phyloP scores from a whole-genome alignment of 2,329 filamentous ascomycete species.

The Aspergillus vadensis region DNA sequence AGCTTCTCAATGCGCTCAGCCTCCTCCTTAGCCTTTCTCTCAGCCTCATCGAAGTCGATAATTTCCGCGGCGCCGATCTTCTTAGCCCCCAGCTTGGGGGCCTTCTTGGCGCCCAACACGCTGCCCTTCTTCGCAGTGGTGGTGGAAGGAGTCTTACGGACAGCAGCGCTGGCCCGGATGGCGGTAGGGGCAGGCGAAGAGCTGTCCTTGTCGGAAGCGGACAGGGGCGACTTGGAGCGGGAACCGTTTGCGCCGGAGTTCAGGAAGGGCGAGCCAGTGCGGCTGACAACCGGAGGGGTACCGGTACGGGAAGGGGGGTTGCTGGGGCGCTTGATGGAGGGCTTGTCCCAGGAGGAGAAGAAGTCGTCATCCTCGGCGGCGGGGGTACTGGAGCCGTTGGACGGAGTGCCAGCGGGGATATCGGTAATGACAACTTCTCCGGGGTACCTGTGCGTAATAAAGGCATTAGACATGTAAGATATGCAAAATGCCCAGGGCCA shows the following conservation, averaged over 20 bases:
- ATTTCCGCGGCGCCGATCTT: conserved; percentile 73
- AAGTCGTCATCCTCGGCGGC: conserved; percentile 83
- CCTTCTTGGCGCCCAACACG: conserved; percentile 83
- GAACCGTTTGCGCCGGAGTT: conserved; percentile 67
- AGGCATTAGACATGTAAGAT: conserved; percentile 11
- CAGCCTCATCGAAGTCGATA: conserved; percentile 96
- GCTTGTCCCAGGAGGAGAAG: conserved; percentile 99
- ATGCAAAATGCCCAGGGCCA: conserved; percentile 10
- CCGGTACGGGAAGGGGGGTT: conserved; percentile 88
- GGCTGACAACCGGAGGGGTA: conserved; percentile 78
- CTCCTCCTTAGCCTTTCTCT: conserved; percentile 96
- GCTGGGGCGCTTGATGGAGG: conserved; percentile 91
- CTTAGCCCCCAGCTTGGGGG: conserved; percentile 83
- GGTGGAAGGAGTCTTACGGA: conserved; percentile 70
- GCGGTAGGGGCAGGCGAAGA: conserved; percentile 59
- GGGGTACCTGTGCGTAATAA: conserved; percentile 64
- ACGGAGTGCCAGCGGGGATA: conserved; percentile 58
- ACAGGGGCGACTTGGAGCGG: conserved; percentile 82
- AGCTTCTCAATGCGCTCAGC: conserved; percentile 93
- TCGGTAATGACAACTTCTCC: conserved; percentile 84
- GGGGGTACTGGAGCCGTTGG: conserved; percentile 72
- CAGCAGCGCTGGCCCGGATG: conserved; percentile 74
- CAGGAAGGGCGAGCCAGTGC: conserved; percentile 88
- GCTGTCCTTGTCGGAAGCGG: conserved; percentile 56
- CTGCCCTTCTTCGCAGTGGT: conserved; percentile 76